Evolutionary conservation across 2,329 filamentous ascomycete genomes (phyloP).

Genomic region (Dothideomycetidae sp.): DNA sequence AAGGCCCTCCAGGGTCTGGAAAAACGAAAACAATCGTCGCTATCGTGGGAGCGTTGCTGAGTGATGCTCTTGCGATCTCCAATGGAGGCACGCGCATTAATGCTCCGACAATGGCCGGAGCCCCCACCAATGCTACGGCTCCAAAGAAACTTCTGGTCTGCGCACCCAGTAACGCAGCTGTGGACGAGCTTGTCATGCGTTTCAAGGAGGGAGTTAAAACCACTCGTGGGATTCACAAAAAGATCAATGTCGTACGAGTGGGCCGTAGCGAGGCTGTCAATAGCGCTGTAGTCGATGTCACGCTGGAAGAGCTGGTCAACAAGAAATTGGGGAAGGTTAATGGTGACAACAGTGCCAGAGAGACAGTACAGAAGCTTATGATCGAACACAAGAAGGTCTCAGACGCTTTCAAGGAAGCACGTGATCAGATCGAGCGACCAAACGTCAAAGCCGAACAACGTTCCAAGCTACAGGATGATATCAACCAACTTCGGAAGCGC

Average conservation of each 20-base stretch:
- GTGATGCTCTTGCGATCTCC: conserved; percentile 38
- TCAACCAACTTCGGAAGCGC: conserved; percentile 62
- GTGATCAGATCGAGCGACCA: conserved; percentile 50
- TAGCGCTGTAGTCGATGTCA: conserved; percentile 73
- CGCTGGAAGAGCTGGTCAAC: conserved; percentile 80
- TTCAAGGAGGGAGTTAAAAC: conserved; percentile 79
- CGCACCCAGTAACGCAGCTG: conserved; percentile 95
- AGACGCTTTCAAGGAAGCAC: conserved; percentile 54
- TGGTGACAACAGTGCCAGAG: conserved; percentile 28
- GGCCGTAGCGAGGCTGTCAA: conserved; percentile 91
- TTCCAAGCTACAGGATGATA: conserved; percentile 55
- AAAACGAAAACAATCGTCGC: conserved; percentile 98
- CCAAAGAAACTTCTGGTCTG: conserved; percentile 87
- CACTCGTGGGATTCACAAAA: conserved; percentile 53
- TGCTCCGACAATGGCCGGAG: conserved; percentile 21
- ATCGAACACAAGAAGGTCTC: conserved; percentile 46
- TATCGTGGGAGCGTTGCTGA: conserved; percentile 79
- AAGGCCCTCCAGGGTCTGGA: conserved; percentile 88
- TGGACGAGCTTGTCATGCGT: conserved; percentile 88
- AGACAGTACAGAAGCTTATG: conserved; percentile 54
- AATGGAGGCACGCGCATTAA: conserved; percentile 21
- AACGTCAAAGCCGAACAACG: conserved; percentile 38
- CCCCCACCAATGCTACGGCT: conserved; percentile 18
- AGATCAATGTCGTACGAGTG: conserved; percentile 76
- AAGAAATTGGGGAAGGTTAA: conserved; percentile 42